These are phyloP conservation scores for Vaccinium vitisidaea DNA, from an alignment of 148 eudicot species.

Conservation along the genomic window DNA sequence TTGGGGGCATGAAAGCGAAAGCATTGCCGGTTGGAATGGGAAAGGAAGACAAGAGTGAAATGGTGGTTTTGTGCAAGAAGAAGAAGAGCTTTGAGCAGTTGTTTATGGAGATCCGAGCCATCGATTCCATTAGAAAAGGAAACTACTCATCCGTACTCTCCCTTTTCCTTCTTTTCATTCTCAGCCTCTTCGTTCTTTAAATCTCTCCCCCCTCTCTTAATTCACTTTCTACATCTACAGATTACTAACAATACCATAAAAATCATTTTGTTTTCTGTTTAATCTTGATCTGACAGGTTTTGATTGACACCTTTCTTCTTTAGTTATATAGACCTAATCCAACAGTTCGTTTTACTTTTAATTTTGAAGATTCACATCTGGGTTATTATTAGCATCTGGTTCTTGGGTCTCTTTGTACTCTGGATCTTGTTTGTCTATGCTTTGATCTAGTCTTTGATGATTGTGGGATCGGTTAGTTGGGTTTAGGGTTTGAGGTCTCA, in stretches of 20 bases:
- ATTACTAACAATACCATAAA: conserved; percentile 22
- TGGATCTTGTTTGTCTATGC: conserved; percentile 35
- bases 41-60: conserved; percentile 20
- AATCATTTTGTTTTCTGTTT: conserved; percentile 20
- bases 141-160: conserved; percentile 57
- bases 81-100: not conserved
- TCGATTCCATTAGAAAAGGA: conserved; percentile 25
- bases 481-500: conserved; percentile 24
- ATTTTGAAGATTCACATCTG: not conserved
- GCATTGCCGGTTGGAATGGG: conserved; percentile 36
- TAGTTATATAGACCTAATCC: not conserved
- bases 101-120: conserved; percentile 52
- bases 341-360: not conserved
- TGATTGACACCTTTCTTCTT: conserved; percentile 5
- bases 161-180: conserved; percentile 65
- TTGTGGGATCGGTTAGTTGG: conserved; percentile 35
- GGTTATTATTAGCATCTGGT: not conserved
- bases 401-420: conserved; percentile 19
- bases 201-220: not conserved
- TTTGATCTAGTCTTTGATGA: conserved; percentile 39
- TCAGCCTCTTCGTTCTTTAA: conserved; percentile 61
- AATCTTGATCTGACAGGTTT: conserved; percentile 23
- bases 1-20: conserved; percentile 24
- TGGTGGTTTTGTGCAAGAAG: conserved; percentile 8
- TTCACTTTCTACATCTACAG: conserved; percentile 18